Evolutionary conservation across 352 stramenopile species (phyloP).

Genomic region (Globisporangium uncinulatum): DNA sequence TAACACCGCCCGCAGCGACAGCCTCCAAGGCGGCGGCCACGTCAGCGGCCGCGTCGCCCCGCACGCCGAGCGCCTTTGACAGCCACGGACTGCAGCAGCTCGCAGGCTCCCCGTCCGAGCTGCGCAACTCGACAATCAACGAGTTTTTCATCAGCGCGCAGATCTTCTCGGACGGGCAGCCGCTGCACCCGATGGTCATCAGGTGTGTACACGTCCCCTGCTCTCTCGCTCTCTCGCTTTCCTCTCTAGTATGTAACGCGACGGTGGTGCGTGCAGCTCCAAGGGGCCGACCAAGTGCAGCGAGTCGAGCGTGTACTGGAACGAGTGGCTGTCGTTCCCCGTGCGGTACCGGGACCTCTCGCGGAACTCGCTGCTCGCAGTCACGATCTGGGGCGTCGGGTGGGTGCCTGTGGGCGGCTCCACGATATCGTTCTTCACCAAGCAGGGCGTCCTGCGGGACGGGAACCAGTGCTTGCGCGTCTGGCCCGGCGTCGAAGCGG

Average conservation of each 20-base stretch:
- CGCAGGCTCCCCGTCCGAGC: conserved; percentile 48
- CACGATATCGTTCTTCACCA: conserved; percentile 86
- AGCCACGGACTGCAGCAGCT: conserved; percentile 49
- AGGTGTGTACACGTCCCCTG: conserved; percentile 22
- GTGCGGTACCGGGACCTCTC: conserved; percentile 85
- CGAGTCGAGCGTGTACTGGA: conserved; percentile 85
- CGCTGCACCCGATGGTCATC: conserved; percentile 79
- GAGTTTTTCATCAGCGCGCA: conserved; percentile 88
- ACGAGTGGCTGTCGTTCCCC: conserved; percentile 85
- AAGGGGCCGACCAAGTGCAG: conserved; percentile 83
- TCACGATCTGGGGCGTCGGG: conserved; percentile 83
- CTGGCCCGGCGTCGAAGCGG: conserved; percentile 62
- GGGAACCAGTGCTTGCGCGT: conserved; percentile 86
- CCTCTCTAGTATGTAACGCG: background rate
- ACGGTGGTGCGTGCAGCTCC: conserved; percentile 26
- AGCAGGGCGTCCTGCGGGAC: conserved; percentile 76
- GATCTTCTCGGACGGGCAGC: conserved; percentile 79
- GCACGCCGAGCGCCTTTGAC: conserved; percentile 22
- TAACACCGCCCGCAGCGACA: conserved; percentile 6
- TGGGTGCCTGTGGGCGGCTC: conserved; percentile 79
- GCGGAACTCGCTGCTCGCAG: conserved; percentile 73
- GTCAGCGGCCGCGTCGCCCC: background rate
- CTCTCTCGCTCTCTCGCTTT: too few relatives aligned
- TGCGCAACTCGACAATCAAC: conserved; percentile 77
- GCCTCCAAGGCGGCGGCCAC: background rate